phyloP scores from a whole-genome alignment of 1,284 basidiomycete genomes.

The Termitomyces sp. region DNA sequence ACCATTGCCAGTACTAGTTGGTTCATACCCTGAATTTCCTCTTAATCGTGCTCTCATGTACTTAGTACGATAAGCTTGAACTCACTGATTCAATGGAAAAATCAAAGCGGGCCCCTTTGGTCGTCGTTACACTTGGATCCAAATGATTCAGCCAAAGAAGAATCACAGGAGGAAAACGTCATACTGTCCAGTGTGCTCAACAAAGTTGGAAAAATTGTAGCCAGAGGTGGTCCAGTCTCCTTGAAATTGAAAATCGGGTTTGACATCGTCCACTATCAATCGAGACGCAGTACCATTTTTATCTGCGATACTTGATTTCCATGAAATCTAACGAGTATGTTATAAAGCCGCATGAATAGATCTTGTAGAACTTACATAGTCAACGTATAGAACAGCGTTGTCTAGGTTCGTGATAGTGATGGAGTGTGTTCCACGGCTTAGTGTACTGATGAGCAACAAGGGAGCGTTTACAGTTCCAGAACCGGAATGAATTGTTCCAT shows the following conservation, averaged over 20 bases:
- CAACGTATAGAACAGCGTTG: neutral
- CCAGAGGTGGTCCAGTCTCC: neutral
- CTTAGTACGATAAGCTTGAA: neutral
- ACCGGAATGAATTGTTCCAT: neutral
- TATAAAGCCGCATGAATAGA: neutral
- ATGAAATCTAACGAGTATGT: neutral
- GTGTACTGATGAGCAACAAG: neutral
- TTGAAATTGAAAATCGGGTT: neutral
- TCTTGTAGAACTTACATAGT: neutral
- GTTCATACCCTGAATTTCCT: neutral
- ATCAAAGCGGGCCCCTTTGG: neutral
- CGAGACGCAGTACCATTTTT: neutral
- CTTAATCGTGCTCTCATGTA: neutral
- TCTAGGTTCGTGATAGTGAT: neutral
- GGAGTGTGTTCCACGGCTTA: neutral
- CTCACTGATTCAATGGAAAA: conserved; percentile 5
- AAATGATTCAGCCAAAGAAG: neutral
- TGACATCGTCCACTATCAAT: neutral
- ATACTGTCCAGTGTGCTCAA: conserved; percentile 4
- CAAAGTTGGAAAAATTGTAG: neutral
- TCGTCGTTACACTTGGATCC: neutral
- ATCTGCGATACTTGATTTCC: neutral
- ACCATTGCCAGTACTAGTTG: too few relatives aligned
- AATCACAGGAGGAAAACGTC: neutral
- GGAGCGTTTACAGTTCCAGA: neutral